These are phyloP conservation scores for Houttuynia cordata DNA, from an alignment of 164 flowering plant genomes.

Conservation along the genomic window DNA sequence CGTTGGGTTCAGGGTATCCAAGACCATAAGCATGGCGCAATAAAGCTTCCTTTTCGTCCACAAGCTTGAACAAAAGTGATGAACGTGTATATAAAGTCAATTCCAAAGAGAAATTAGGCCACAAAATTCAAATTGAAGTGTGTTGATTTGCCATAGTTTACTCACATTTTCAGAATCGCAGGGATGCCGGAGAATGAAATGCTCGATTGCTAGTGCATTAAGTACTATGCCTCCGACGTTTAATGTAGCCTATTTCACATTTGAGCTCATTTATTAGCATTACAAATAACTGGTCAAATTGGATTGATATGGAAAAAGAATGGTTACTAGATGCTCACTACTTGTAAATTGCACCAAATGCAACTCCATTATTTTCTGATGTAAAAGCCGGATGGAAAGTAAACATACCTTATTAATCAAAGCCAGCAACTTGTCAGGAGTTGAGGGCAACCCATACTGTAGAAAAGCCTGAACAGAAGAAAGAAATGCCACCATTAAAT, in stretches of 20 bases:
- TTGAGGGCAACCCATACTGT: conserved; percentile 76
- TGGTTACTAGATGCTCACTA: too few relatives aligned
- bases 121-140: too few relatives aligned
- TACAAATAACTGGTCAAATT: background rate
- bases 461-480: conserved; percentile 61
- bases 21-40: conserved; percentile 69
- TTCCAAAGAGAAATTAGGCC: conserved; percentile 4
- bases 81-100: conserved; percentile 16
- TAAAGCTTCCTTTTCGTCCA: conserved; percentile 61
- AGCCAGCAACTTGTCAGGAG: conserved; percentile 48
- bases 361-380: too few relatives aligned
- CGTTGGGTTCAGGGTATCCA: conserved; percentile 79
- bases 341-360: too few relatives aligned
- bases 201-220: conserved; percentile 81
- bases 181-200: conserved; percentile 81
- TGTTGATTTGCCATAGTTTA: background rate
- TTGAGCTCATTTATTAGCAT: background rate
- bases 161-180: conserved; percentile 41
- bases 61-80: background rate
- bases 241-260: conserved; percentile 47
- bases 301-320: too few relatives aligned
- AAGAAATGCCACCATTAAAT: background rate
- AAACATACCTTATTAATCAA: conserved; percentile 68
- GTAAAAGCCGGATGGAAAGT: too few relatives aligned
- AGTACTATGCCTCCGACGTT: conserved; percentile 85